A percentile compares a stretch with the other conserved stretches of the same genome.
These are phyloP conservation scores for Macrotyloma uniflorum DNA, from an alignment of 306 rosid species.

Conservation along the genomic window DNA sequence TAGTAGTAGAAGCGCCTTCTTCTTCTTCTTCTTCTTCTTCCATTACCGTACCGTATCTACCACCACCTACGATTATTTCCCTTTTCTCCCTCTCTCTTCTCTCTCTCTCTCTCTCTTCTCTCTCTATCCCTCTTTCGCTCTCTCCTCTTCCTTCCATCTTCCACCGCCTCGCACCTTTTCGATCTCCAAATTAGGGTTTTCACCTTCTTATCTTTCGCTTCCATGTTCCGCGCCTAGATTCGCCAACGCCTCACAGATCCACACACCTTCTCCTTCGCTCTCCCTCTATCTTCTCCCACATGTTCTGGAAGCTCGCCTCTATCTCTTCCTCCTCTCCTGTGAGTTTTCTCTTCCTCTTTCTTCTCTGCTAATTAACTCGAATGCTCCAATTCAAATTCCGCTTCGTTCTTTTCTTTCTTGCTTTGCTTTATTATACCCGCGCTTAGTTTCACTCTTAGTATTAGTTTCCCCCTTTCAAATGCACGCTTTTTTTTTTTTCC, in stretches of 20 bases:
- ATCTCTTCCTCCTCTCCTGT: constrained; percentile 91
- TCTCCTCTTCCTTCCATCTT: background rate
- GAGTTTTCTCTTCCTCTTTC: constrained; percentile 38
- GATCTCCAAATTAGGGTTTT: constrained; percentile 15
- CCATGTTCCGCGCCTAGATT: background rate
- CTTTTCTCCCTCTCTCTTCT: constrained; percentile 2
- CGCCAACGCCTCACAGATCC: constrained; percentile 14
- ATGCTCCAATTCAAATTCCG: background rate
- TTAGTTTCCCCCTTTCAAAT: background rate
- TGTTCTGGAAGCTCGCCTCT: constrained; percentile 98
- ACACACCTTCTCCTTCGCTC: background rate
- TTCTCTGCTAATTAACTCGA: background rate
- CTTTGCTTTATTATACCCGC: background rate
- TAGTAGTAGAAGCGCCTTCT: constrained; percentile 22
- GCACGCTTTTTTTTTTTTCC: background rate
- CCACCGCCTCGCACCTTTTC: background rate
- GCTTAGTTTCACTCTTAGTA: background rate
- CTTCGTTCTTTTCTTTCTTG: background rate
- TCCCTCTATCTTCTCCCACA: constrained; percentile 39
- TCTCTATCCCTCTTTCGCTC: background rate
- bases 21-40: background rate
- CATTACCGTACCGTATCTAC: background rate
- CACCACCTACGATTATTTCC: constrained; percentile 12
- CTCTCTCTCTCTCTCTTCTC: background rate
- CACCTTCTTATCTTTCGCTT: background rate